These are phyloP conservation scores for Penicillium macrosclerotiorum DNA, from an alignment of 495 filamentous ascomycete genomes.

Conservation along the genomic window DNA sequence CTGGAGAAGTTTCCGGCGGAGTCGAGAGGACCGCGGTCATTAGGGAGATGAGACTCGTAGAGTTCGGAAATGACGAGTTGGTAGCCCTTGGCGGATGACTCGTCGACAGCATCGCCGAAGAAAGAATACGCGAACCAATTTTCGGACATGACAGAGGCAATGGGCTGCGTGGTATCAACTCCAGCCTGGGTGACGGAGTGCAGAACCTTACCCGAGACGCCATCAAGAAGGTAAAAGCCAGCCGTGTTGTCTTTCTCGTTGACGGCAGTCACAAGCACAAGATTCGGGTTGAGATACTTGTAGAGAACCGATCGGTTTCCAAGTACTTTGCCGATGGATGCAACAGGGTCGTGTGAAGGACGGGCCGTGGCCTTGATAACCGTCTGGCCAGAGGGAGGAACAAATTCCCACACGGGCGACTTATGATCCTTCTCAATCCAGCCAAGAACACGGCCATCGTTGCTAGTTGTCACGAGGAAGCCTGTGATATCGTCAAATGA, in stretches of 20 bases:
- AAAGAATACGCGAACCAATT: slow-evolving; percentile 97
- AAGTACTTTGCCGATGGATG: slow-evolving; percentile 91
- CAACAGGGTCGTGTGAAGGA: slow-evolving; percentile 78
- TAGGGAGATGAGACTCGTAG: slow-evolving; percentile 78
- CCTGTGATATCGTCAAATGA: slow-evolving; percentile 24
- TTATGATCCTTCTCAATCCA: slow-evolving; percentile 46
- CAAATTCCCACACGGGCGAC: slow-evolving; percentile 70
- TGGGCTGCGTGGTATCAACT: slow-evolving; percentile 72
- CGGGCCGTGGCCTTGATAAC: slow-evolving; percentile 65
- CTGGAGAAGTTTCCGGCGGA: slow-evolving; percentile 69
- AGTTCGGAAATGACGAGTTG: slow-evolving; percentile 85
- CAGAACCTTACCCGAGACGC: slow-evolving; percentile 77
- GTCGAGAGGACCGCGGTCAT: slow-evolving; percentile 81
- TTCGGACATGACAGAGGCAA: slow-evolving; percentile 76
- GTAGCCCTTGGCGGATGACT: slow-evolving; percentile 71
- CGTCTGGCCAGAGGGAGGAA: slow-evolving; percentile 61
- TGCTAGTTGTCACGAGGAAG: slow-evolving; percentile 60
- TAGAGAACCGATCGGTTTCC: slow-evolving; percentile 90
- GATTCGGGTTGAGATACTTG: slow-evolving; percentile 93
- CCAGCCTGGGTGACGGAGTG: slow-evolving; percentile 66
- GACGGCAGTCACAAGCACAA: slow-evolving; percentile 72
- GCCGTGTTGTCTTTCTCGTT: slow-evolving; percentile 51
- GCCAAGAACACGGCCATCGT: slow-evolving; percentile 61
- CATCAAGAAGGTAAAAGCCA: slow-evolving; percentile 80
- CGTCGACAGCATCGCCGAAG: slow-evolving; percentile 55